Percentiles rank a stretch among this genome's conserved stretches.
Evolutionary conservation across 768 basidiomycete species (phyloP).

Genomic region (Lactarius hatsudake): DNA sequence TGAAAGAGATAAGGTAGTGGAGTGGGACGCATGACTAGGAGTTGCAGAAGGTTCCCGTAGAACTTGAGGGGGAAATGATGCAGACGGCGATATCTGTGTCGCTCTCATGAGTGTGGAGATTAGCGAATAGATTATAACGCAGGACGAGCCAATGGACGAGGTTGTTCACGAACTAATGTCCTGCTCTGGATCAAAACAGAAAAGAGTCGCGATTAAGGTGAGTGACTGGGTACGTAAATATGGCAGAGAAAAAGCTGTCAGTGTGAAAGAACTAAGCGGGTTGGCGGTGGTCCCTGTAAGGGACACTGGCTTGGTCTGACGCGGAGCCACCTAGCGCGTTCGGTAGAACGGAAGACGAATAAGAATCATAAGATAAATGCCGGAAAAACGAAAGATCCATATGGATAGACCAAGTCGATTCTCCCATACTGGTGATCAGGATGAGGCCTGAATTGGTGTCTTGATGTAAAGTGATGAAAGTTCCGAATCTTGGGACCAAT

Average conservation of each 20-base stretch:
- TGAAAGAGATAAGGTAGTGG: not conserved
- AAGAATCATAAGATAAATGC: not conserved
- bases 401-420: no score
- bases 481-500: not conserved
- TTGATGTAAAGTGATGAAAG: not conserved
- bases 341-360: not conserved
- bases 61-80: not conserved
- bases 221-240: slow-evolving; percentile 15
- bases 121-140: not conserved
- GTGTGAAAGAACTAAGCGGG: slow-evolving; percentile 10
- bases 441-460: not conserved
- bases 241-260: slow-evolving; percentile 3
- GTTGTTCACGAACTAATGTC: not conserved
- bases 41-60: not conserved
- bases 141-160: not conserved
- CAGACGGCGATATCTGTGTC: not conserved
- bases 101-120: not conserved
- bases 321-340: slow-evolving; percentile 3
- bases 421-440: not conserved
- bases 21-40: not conserved
- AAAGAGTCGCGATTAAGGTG: not conserved
- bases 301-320: slow-evolving; percentile 5
- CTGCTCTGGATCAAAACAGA: no score
- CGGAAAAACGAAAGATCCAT: not conserved
- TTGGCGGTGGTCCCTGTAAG: slow-evolving; percentile 6